Base-by-base conservation (phyloP, 2,329 filamentous ascomycete species). In the Aspergillus sp. region DNA sequence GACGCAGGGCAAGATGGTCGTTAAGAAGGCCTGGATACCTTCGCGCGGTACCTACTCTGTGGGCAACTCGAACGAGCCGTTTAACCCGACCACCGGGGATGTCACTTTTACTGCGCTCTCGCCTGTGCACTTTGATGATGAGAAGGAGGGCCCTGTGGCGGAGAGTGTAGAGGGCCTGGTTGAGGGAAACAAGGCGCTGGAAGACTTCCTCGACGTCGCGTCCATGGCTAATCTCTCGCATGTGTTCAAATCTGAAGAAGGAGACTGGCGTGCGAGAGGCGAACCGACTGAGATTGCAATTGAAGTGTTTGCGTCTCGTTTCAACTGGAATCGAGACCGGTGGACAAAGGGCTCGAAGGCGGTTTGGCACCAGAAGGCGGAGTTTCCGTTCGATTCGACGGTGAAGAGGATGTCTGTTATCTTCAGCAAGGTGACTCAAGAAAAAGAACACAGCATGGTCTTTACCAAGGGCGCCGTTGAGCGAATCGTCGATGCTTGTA, bases 351-450 rank as follows among this genome's bases (percentile, higher is more conserved):
- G 80, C 3, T 76, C 82, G 1, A 74, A 74, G 3, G 75, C 82
- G 0, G 65, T 76, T 20, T 88, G 84, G 84, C 76, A 75, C 20
- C 79, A 88, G 62, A 74, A 86, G 20, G 84, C 85, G 2, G 89
- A 91, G 64, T 89, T 88, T 57, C 88, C 87, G 0, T 91, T 91
- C 61, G 88, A 91, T 67, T 90, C 87, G 0, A 84, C 84, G 56
- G 83, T 90, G 60, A 91, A 91, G 77, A 89, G 87, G 65, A 91
- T 91, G 88, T 89, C 87, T 0, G 87, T 89, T 36, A 85, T 90
- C 53, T 89, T 88, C n/a, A 67, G 62, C 1, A 59, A 62, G 7
- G 53, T 64, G 11, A 52, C 52, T 11, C 30, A n/a, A 3, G 48
- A 55, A 9, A 36, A 53, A 8, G 50, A 50, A 13, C 64, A 51